phyloP scores from a whole-genome alignment of 495 filamentous ascomycete genomes.

The Aspergillus kassunensis region DNA sequence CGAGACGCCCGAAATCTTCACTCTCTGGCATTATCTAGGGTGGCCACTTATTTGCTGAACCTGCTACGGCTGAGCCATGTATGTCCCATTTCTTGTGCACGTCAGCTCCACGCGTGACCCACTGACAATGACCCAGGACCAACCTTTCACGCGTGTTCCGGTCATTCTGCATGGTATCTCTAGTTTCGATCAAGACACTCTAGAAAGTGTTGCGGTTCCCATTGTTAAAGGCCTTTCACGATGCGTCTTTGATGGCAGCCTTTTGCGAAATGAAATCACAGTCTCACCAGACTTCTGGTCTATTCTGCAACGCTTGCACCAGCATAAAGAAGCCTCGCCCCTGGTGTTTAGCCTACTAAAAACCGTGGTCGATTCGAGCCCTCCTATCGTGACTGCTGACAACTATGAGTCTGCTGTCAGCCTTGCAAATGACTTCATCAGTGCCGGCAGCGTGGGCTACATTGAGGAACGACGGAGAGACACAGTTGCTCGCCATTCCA shows the following conservation, averaged over 20 bases:
- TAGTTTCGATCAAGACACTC: slow-evolving; percentile 69
- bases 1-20: slow-evolving; percentile 76
- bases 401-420: slow-evolving; percentile 86
- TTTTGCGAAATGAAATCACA: slow-evolving; percentile 85
- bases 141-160: slow-evolving; percentile 87
- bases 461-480: slow-evolving; percentile 77
- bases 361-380: slow-evolving; percentile 58
- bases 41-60: slow-evolving; percentile 80
- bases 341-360: slow-evolving; percentile 82
- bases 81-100: slow-evolving; percentile 27
- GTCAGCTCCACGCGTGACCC: background rate
- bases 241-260: slow-evolving; percentile 71
- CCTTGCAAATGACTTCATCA: slow-evolving; percentile 86
- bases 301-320: slow-evolving; percentile 71
- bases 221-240: slow-evolving; percentile 73
- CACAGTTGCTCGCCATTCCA: slow-evolving; percentile 42
- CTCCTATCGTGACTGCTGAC: slow-evolving; percentile 81
- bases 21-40: slow-evolving; percentile 72
- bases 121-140: slow-evolving; percentile 57
- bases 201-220: slow-evolving; percentile 70
- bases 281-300: slow-evolving; percentile 98
- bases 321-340: slow-evolving; percentile 61
- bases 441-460: slow-evolving; percentile 76
- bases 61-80: slow-evolving; percentile 85
- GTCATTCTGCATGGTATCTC: slow-evolving; percentile 90